phyloP scores from a whole-genome alignment of 202 grass and related monocot genomes.

The Panicum virgatum region DNA sequence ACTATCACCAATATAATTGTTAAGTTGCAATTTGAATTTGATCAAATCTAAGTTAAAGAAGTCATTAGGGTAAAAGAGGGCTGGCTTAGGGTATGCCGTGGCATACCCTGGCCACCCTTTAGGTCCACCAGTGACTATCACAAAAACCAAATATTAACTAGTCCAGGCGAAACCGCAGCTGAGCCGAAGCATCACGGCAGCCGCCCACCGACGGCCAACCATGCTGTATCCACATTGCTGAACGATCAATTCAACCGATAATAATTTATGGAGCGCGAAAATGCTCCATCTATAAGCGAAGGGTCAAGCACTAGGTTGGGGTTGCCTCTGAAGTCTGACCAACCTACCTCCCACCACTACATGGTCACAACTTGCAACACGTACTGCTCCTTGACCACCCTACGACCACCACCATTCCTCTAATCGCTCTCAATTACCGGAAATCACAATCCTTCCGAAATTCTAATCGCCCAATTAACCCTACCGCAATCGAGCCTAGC shows the following conservation, averaged over 20 bases:
- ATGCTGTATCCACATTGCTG: constrained; percentile 19
- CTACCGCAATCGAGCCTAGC: background rate
- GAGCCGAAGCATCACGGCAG: constrained; percentile 5
- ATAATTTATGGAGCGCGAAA: constrained; percentile 7
- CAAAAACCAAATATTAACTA: background rate
- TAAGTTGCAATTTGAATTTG: no score
- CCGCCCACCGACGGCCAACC: background rate
- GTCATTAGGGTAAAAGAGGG: no score
- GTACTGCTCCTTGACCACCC: background rate
- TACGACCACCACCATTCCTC: background rate
- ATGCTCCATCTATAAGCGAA: background rate
- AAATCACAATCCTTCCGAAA: background rate
- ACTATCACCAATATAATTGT: no score
- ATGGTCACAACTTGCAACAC: constrained; percentile 29
- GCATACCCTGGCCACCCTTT: no score
- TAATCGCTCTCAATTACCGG: background rate
- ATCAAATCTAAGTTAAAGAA: no score
- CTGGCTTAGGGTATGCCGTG: no score
- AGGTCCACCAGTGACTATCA: no score
- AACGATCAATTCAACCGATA: constrained; percentile 25
- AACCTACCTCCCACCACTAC: background rate
- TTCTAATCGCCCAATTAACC: background rate
- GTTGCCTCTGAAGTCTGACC: background rate
- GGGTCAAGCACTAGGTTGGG: constrained; percentile 28
- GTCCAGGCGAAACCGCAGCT: constrained; percentile 18